phyloP scores from a whole-genome alignment of 129 eudicot species.

The Daucus carota region DNA sequence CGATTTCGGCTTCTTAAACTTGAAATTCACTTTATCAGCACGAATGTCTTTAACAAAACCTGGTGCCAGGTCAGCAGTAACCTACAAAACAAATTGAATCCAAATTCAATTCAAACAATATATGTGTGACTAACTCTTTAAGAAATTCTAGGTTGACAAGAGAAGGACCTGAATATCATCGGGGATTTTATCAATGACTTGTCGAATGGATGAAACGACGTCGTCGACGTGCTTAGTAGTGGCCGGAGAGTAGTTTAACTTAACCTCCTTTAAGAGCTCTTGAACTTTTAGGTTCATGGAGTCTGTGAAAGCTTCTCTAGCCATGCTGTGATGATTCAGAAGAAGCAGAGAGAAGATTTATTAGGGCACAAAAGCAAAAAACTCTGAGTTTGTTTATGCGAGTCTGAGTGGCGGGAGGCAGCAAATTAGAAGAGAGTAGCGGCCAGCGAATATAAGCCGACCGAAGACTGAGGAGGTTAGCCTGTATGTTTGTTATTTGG shows the following conservation, averaged over 20 bases:
- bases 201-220: slow-evolving; percentile 41
- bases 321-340: slow-evolving; percentile 11
- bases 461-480: not conserved
- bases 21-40: slow-evolving; percentile 89
- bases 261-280: slow-evolving; percentile 73
- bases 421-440: not conserved
- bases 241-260: slow-evolving; percentile 52
- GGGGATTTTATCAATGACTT: slow-evolving; percentile 47
- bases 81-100: slow-evolving; percentile 45
- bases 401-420: slow-evolving; percentile 16
- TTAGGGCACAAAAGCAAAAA: not conserved
- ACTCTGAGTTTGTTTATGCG: not conserved
- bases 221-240: slow-evolving; percentile 37
- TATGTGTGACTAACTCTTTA: too few relatives aligned
- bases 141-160: slow-evolving; percentile 21
- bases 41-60: slow-evolving; percentile 72
- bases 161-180: slow-evolving; percentile 43
- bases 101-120: slow-evolving; percentile 3
- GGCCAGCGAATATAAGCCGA: not conserved
- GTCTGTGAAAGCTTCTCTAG: slow-evolving; percentile 29
- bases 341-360: not conserved
- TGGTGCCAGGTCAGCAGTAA: slow-evolving; percentile 61
- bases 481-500: not conserved
- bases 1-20: slow-evolving; percentile 60
- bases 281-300: slow-evolving; percentile 48